These are phyloP conservation scores for Sporothrix dimorphospora DNA, from an alignment of 2,329 filamentous ascomycete genomes.

Conservation along the genomic window DNA sequence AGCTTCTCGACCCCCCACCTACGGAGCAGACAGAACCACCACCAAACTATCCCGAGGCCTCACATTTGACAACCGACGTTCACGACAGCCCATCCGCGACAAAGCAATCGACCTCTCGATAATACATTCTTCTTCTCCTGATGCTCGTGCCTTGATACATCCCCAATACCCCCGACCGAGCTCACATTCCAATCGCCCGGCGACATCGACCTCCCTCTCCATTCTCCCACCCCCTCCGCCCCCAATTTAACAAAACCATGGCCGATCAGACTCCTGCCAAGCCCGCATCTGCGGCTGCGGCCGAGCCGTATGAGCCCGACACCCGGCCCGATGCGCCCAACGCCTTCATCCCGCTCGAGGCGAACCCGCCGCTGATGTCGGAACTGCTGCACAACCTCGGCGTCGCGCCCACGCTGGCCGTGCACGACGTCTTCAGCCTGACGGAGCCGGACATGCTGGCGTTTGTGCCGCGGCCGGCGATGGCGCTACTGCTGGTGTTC, in stretches of 20 bases:
- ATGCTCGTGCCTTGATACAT: no score
- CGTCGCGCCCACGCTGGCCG: conserved; percentile 72
- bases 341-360: conserved; percentile 65
- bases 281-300: neutral
- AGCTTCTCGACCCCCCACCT: conserved; percentile 1
- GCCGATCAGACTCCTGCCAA: conserved; percentile 11
- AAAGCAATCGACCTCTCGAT: neutral
- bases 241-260: conserved; percentile 4
- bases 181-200: no score
- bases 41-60: neutral
- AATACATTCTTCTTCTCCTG: no score
- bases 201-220: neutral
- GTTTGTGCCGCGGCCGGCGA: conserved; percentile 84
- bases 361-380: conserved; percentile 88
- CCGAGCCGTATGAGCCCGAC: conserved; percentile 22
- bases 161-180: neutral
- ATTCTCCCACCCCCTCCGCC: no score
- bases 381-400: conserved; percentile 80
- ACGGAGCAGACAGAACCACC: neutral
- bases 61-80: neutral
- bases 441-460: conserved; percentile 81
- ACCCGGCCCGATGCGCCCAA: conserved; percentile 18
- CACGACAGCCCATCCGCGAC: neutral
- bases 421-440: conserved; percentile 92
- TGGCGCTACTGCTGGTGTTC: conserved; percentile 90